Evolutionary conservation across 257 asterid genomes (phyloP).

Genomic region (Penstemon eatonii): DNA sequence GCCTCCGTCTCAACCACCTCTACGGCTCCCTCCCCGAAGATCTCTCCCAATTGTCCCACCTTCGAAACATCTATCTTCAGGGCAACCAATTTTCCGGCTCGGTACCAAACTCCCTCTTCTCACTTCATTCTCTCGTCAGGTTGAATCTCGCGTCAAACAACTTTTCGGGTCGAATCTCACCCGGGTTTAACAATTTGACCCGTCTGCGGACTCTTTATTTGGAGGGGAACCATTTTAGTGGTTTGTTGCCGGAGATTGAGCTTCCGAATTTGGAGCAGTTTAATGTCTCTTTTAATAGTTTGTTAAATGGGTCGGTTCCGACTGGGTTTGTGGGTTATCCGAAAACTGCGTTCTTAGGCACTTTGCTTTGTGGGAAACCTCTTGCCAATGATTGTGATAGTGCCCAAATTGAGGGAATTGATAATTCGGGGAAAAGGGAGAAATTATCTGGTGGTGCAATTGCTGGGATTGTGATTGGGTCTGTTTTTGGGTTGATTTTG

Average conservation of each 20-base stretch:
- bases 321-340: conserved; percentile 45
- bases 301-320: conserved; percentile 58
- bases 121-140: conserved; percentile 51
- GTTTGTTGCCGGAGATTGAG: conserved; percentile 57
- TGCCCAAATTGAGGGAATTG: conserved; percentile 35
- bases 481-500: conserved; percentile 46
- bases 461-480: conserved; percentile 72
- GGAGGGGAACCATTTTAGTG: conserved; percentile 61
- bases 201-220: conserved; percentile 66
- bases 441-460: conserved; percentile 71
- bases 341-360: conserved; percentile 57
- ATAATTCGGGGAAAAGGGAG: conserved; percentile 24
- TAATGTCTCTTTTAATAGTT: conserved; percentile 58
- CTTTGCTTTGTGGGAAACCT: conserved; percentile 73
- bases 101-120: conserved; percentile 54
- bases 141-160: conserved; percentile 60
- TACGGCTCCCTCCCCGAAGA: conserved; percentile 63
- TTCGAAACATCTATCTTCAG: conserved; percentile 62
- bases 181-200: conserved; percentile 49
- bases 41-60: conserved; percentile 42
- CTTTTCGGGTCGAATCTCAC: conserved; percentile 60
- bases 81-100: conserved; percentile 56
- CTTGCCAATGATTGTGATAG: conserved; percentile 31
- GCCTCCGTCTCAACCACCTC: conserved; percentile 74
- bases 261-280: conserved; percentile 46